A percentile compares a stretch with the other conserved stretches of the same genome.
These are phyloP conservation scores for Fusarium hainanense DNA, from an alignment of 2,329 filamentous ascomycete genomes.

Conservation along the genomic window DNA sequence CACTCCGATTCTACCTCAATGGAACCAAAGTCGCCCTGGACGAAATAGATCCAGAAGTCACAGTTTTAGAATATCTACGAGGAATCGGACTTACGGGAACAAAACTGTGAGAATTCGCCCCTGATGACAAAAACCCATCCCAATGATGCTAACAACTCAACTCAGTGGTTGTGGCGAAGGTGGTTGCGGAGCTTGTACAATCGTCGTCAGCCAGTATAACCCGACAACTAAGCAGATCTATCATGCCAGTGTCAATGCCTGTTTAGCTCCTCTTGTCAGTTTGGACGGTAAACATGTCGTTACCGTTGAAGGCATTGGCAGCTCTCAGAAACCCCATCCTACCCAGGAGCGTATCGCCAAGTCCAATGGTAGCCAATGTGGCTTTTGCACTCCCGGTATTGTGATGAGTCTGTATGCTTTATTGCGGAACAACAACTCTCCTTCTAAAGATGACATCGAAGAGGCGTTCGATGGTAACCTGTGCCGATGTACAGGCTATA, in stretches of 20 bases:
- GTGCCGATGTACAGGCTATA: constrained; percentile 94
- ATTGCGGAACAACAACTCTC: constrained; percentile 82
- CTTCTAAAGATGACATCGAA: constrained; percentile 85
- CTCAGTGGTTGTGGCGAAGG: constrained; percentile 88
- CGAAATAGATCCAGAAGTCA: constrained; percentile 89
- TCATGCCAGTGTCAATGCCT: constrained; percentile 96
- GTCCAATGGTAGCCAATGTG: constrained; percentile 89
- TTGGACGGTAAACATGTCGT: constrained; percentile 98
- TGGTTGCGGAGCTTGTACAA: constrained; percentile 95
- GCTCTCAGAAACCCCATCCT: constrained; percentile 86
- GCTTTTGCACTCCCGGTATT: constrained; percentile 97
- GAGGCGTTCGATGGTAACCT: constrained; percentile 98
- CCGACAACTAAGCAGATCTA: constrained; percentile 93
- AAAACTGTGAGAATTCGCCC: constrained; percentile 70
- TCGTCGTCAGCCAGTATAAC: constrained; percentile 93
- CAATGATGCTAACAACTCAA: constrained; percentile 13
- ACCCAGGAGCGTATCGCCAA: constrained; percentile 91
- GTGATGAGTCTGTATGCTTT: constrained; percentile 98
- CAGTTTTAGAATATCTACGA: constrained; percentile 90
- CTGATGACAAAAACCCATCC: not conserved
- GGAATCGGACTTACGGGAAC: constrained; percentile 95
- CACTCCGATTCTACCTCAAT: constrained; percentile 92
- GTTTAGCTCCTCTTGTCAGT: constrained; percentile 89
- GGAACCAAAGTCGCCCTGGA: constrained; percentile 90
- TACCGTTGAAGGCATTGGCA: constrained; percentile 95